These are phyloP conservation scores for Lathyrus aphaca DNA, from an alignment of 306 rosid species.

Conservation along the genomic window DNA sequence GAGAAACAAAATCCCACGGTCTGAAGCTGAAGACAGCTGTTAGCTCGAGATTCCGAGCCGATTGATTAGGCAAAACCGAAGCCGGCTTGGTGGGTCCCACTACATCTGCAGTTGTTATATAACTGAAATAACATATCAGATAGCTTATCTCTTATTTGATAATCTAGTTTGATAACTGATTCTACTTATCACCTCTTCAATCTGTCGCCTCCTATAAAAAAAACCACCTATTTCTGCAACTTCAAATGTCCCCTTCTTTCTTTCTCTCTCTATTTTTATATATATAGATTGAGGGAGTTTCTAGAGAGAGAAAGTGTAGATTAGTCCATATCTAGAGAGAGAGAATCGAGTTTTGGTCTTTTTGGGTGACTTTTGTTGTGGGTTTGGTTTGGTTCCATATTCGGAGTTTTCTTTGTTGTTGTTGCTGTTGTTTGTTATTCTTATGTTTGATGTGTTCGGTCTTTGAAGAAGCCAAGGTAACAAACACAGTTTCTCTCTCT, in stretches of 20 bases:
- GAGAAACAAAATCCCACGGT: background rate
- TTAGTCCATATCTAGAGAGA: constrained; percentile 61
- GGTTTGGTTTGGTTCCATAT: constrained; percentile 29
- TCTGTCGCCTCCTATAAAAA: constrained; percentile 69
- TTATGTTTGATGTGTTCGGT: constrained; percentile 35
- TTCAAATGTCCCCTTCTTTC: constrained; percentile 47
- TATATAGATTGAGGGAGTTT: constrained; percentile 41
- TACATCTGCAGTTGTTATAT: constrained; percentile 33
- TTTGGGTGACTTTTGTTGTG: constrained; percentile 43
- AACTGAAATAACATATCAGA: accelerated
- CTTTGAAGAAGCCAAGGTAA: constrained; percentile 49
- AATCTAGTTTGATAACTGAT: accelerated
- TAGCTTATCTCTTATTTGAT: background rate
- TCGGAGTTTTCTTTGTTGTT: constrained; percentile 29
- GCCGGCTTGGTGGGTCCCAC: constrained; percentile 84
- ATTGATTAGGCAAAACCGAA: constrained; percentile 58
- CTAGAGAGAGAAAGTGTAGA: constrained; percentile 52
- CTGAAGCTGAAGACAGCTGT: constrained; percentile 69
- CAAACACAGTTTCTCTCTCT: constrained; percentile 53
- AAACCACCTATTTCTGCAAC: constrained; percentile 65
- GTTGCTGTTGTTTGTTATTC: background rate
- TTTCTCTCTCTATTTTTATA: constrained; percentile 31
- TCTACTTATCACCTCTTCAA: background rate
- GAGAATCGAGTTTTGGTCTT: constrained; percentile 42
- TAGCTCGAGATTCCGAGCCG: constrained; percentile 92